A percentile compares a stretch with the other conserved stretches of the same genome.
phyloP scores from a whole-genome alignment of 1,284 basidiomycete genomes.

The Fomitopsis pinicola region DNA sequence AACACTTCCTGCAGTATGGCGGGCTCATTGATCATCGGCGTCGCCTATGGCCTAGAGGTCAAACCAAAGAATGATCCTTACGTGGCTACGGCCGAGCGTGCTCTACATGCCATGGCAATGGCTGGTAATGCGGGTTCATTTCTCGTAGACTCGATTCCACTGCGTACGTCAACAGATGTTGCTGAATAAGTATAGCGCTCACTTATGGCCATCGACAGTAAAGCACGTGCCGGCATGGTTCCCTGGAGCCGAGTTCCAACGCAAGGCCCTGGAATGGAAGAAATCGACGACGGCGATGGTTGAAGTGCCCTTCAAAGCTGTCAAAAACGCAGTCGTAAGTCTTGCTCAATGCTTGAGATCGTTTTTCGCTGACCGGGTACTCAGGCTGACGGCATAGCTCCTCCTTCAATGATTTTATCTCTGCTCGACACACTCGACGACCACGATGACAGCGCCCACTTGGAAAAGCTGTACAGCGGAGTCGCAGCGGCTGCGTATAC shows the following conservation, averaged over 20 bases:
- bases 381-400: conserved; percentile 18
- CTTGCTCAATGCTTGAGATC: too few relatives aligned
- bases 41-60: conserved; percentile 27
- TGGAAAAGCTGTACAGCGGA: conserved; percentile 17
- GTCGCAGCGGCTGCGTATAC: conserved; percentile 21
- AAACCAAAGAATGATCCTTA: conserved; percentile 25
- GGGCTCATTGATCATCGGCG: conserved; percentile 23
- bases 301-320: conserved; percentile 31
- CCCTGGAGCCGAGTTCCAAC: conserved; percentile 44
- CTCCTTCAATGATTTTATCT: conserved; percentile 18
- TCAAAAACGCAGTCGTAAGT: conserved; percentile 25
- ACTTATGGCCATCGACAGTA: conserved; percentile 18
- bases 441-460: conserved; percentile 11
- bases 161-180: conserved; percentile 15
- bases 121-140: conserved; percentile 22
- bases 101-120: conserved; percentile 20
- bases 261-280: conserved; percentile 39
- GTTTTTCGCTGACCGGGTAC: neutral
- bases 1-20: conserved; percentile 19
- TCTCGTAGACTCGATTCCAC: conserved; percentile 24
- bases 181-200: neutral
- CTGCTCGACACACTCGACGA: conserved; percentile 14
- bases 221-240: conserved; percentile 41
- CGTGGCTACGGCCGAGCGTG: conserved; percentile 24
- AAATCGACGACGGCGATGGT: conserved; percentile 23